Conservation (phyloP, 768 basidiomycete genomes). For the Mycena rebaudengoi region DNA sequence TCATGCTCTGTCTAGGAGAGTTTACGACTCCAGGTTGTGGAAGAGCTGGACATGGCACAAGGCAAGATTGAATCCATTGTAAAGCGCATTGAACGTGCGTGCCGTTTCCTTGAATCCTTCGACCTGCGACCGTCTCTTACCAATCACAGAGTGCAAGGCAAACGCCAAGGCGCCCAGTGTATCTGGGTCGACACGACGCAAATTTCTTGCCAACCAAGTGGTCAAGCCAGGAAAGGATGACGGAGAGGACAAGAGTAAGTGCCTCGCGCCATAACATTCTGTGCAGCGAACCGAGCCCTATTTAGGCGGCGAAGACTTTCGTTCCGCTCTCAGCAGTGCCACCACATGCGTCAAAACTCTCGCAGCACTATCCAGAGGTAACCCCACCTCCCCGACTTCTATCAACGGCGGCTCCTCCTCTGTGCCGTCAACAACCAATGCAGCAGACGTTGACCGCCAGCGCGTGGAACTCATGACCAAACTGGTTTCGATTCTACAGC, state of each 20-base stretch:
- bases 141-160: slow-evolving; percentile 1
- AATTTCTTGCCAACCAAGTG: slow-evolving; percentile 20
- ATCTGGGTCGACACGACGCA: slow-evolving; percentile 23
- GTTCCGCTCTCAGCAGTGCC: slow-evolving; percentile 74
- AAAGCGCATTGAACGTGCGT: slow-evolving; percentile 62
- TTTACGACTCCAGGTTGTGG: slow-evolving; percentile 77
- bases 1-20: slow-evolving; percentile 51
- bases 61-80: slow-evolving; percentile 75
- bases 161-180: slow-evolving; percentile 16
- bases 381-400: slow-evolving; percentile 40
- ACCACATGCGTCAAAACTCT: slow-evolving; percentile 66
- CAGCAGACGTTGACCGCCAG: slow-evolving; percentile 58
- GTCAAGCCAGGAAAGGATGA: slow-evolving; percentile 43
- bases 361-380: slow-evolving; percentile 51
- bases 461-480: slow-evolving; percentile 71
- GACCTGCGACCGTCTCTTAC: background rate
- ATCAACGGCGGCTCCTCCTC: slow-evolving; percentile 42
- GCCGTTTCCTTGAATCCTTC: background rate
- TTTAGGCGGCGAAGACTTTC: slow-evolving; percentile 71
- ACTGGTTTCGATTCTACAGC: slow-evolving; percentile 71
- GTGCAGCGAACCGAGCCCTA: background rate
- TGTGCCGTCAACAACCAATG: slow-evolving; percentile 44
- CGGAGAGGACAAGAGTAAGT: slow-evolving; percentile 31
- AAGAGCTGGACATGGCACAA: slow-evolving; percentile 79
- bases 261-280: background rate